Base-by-base conservation (phyloP, 1,139 yeast species). In the Yamadazyma songkhlaensis region DNA sequence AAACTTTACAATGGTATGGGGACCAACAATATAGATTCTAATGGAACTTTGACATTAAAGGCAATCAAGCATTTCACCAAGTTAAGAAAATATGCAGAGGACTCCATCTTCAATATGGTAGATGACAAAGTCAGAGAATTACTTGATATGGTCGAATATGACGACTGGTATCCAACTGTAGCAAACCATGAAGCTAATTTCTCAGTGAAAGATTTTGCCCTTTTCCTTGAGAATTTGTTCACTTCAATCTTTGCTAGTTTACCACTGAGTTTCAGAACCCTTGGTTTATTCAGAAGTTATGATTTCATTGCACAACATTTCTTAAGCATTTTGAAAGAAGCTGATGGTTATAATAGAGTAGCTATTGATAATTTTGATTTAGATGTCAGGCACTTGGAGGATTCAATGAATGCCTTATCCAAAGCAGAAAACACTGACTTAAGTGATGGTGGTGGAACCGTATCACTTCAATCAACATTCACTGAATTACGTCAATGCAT, bases 161-260 rank as follows among this genome's bases (percentile, higher is more conserved):
- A 87, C 50, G 90, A 96, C 84, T 71, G 74, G 54, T 61, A 82
- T 4, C 76, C 79, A 6, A 56, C 58, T 3, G 54, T 49, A 9
- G 55, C 67, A 14, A 76, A 78, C 43, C 56, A 51, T 1, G 86
- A 81, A 42, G 94, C 97, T 11, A 84, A 86, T 46, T 74, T 75
- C 46, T 83, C 85, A 36, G 76, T 90, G 43, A 79, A 80, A 38
- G 97, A 92, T 62, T 80, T 89, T 68, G 92, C 95, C n/a, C 77
- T 83, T 42, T 92, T 83, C 59, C 71, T 92, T 57, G 88, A 85
- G 46, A 87, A 88, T 59, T 77, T 90, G 71, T 88, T 92, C 55
- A 80, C 84, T 37, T 82, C 95, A 1, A 88, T 95, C n/a, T 77
- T 92, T 50, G 81, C 85, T 13, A 86, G 84, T 45, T 70, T 92